Conservation (phyloP, 1,284 basidiomycete genomes). For the Mycena sp. region DNA sequence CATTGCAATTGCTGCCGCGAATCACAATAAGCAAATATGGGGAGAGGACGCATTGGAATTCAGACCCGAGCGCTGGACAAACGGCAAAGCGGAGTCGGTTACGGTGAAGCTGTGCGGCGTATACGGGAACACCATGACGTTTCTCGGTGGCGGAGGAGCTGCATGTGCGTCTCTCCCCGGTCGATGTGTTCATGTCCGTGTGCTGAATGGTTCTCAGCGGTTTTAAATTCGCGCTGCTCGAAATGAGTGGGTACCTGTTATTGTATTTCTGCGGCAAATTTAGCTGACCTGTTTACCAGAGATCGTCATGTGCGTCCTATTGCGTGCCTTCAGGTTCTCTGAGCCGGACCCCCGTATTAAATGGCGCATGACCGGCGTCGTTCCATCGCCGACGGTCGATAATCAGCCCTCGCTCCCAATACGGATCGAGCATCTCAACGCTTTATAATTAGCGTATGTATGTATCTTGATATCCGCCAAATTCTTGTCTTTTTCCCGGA, state of each 20-base stretch:
- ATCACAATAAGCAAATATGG: slow-evolving; percentile 30
- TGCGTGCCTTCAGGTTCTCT: slow-evolving; percentile 39
- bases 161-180: slow-evolving; percentile 21
- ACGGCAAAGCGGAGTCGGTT: slow-evolving; percentile 31
- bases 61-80: slow-evolving; percentile 21
- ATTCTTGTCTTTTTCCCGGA: too few relatives aligned
- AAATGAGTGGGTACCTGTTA: slow-evolving; percentile 19
- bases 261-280: not conserved
- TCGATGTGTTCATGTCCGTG: not conserved
- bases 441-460: too few relatives aligned
- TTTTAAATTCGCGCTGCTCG: slow-evolving; percentile 21
- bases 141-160: slow-evolving; percentile 20
- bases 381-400: too few relatives aligned
- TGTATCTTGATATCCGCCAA: too few relatives aligned
- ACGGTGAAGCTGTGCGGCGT: slow-evolving; percentile 15
- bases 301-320: slow-evolving; percentile 30
- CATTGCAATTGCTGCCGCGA: slow-evolving; percentile 35
- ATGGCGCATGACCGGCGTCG: too few relatives aligned
- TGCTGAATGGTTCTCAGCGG: slow-evolving; percentile 2
- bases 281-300: slow-evolving; percentile 29
- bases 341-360: too few relatives aligned
- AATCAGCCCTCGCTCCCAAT: too few relatives aligned
- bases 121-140: slow-evolving; percentile 26
- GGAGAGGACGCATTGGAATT: slow-evolving; percentile 21
- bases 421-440: too few relatives aligned